Conservation (phyloP, 129 eudicot species). For the Chrysanthemum lavandulifolium region DNA sequence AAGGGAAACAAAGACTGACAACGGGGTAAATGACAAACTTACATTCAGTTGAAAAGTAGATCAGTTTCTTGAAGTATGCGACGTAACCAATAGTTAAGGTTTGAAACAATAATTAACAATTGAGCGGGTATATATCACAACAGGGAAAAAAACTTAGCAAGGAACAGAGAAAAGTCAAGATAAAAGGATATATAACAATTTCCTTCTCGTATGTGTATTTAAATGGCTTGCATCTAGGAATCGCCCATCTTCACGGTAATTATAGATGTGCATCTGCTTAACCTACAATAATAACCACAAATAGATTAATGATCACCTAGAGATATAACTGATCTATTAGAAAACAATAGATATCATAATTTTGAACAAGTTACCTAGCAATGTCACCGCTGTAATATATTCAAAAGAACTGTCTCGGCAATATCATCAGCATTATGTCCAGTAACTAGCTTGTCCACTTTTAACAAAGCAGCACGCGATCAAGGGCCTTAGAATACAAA, state of each 20-base stretch:
- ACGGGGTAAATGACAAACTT: constrained; percentile 34
- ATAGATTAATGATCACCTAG: constrained; percentile 17
- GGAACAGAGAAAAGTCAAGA: background rate
- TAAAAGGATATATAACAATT: constrained; percentile 93
- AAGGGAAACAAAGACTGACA: background rate
- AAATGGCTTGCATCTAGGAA: constrained; percentile 99
- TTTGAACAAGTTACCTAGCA: constrained; percentile 60
- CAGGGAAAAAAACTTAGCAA: background rate
- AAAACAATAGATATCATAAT: background rate
- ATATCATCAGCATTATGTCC: constrained; percentile 99
- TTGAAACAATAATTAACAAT: constrained; percentile 15
- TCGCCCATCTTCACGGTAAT: constrained; percentile 97
- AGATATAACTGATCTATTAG: background rate
- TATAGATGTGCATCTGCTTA: constrained; percentile 94
- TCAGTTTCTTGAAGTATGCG: constrained; percentile 93
- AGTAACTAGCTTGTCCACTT: constrained; percentile 90
- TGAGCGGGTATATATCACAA: background rate
- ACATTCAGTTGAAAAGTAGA: constrained; percentile 98
- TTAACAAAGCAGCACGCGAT: constrained; percentile 92
- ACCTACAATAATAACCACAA: constrained; percentile 41
- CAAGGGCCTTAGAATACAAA: constrained; percentile 68
- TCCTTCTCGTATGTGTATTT: constrained; percentile 97
- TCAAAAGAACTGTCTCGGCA: constrained; percentile 88
- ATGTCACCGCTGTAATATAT: constrained; percentile 96
- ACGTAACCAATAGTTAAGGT: constrained; percentile 81